Percentiles rank a stretch among this genome's conserved stretches.
Evolutionary conservation across 1,284 basidiomycete species (phyloP).

Genomic region (Cystobasidium pallidum): DNA sequence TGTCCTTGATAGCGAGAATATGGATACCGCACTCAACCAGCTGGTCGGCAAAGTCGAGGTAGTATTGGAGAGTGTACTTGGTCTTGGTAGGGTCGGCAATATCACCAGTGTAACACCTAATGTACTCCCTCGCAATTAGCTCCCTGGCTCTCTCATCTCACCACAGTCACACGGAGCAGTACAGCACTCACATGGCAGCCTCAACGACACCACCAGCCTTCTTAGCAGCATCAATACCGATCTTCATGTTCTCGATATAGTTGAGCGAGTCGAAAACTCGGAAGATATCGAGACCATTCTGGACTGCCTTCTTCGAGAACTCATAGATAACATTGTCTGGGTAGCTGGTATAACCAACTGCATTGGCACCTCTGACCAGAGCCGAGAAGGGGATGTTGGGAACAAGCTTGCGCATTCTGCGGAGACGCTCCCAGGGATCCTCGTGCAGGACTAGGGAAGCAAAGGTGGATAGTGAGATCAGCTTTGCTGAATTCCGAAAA

Average conservation of each 20-base stretch:
- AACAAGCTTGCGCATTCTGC: slow-evolving; percentile 90
- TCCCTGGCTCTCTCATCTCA: not conserved
- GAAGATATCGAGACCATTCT: slow-evolving; percentile 99
- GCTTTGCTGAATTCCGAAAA: too few species aligned
- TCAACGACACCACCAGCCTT: slow-evolving; percentile 98
- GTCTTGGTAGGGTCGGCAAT: slow-evolving; percentile 92
- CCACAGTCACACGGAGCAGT: not conserved
- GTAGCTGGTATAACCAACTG: slow-evolving; percentile 98
- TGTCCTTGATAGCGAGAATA: slow-evolving; percentile 98
- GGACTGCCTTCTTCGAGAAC: slow-evolving; percentile 75
- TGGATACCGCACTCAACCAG: slow-evolving; percentile 93
- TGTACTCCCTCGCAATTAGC: not conserved
- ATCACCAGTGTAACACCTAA: slow-evolving; percentile 91
- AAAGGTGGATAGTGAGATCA: not conserved
- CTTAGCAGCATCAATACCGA: slow-evolving; percentile 99
- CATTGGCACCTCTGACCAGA: slow-evolving; percentile 97
- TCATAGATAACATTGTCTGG: slow-evolving; percentile 99
- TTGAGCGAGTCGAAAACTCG: slow-evolving; percentile 99
- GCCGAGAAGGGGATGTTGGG: slow-evolving; percentile 99
- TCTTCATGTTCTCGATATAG: slow-evolving; percentile 93
- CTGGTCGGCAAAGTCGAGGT: slow-evolving; percentile 92
- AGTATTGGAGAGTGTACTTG: slow-evolving; percentile 98
- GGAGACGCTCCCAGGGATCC: slow-evolving; percentile 98
- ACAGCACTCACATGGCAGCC: slow-evolving; percentile 70
- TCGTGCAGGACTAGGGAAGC: slow-evolving; percentile 99